Base-by-base conservation (phyloP, 2,329 filamentous ascomycete species). In the Chrysosporium queenslandicum region DNA sequence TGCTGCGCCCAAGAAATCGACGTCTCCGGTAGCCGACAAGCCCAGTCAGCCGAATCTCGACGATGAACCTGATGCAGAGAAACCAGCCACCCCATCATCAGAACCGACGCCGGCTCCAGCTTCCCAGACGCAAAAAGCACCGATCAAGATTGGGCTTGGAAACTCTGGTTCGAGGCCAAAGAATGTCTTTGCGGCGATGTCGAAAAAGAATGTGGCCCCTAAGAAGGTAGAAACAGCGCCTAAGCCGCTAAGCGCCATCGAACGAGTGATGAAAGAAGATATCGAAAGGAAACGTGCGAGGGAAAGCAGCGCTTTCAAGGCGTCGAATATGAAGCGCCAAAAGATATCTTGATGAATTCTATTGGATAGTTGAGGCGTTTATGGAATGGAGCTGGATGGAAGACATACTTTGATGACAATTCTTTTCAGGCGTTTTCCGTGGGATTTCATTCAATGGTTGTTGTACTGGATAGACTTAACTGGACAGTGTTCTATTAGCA, bases 251-350 rank as follows among this genome's bases (percentile, higher is more conserved):
- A 56, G 40, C 7, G 55, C 53, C n/a, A 55, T 53, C 14, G 57
- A 57, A 27, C 46, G 52, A 30, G 49, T 58, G 3, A 58, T 58
- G 42, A 54, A 58, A 39, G 55, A 52, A 27, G 57, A 58, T 46
- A 57, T 57, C 55, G 55, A 58, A 46, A 50, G 53, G 25, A 58
- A 58, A 45, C 46, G 56, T 7, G 46, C 48, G 20, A 46, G 51
- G 23, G 54, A 50, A 18, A 41, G 23, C 11, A 40, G 25, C 12
- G 25, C 21, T 18, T 40, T 46, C 16, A 46, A 30, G 8, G 45
- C 30, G 8, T 37, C 46, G 25, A 49, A 36, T 45, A 50, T 50
- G 29, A 58, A 55, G 25, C 48, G 52, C 14, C 53, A 54, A 49
- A 58, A 49, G 41, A 53, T 56, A 40, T 45, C 43, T 12, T 58